phyloP scores from a whole-genome alignment of 805 yeast genomes.

The Teunomyces gatunensis region DNA sequence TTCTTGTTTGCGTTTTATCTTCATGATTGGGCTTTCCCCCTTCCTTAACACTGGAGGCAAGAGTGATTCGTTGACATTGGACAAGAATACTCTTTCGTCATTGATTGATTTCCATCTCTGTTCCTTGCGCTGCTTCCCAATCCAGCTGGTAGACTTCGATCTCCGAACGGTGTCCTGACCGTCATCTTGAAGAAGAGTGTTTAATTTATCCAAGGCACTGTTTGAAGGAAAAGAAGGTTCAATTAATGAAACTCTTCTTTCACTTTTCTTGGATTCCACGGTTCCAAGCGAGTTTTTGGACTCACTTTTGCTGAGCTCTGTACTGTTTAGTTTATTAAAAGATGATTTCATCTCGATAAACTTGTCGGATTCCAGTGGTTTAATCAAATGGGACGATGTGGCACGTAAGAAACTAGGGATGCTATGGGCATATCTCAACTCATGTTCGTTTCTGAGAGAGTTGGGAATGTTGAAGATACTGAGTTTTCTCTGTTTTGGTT shows the following conservation, averaged over 20 bases:
- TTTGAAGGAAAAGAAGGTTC: not conserved
- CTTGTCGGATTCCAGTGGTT: not conserved
- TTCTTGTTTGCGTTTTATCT: slow-evolving; percentile 18
- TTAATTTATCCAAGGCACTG: not conserved
- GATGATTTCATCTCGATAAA: slow-evolving; percentile 7
- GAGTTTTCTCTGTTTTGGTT: slow-evolving; percentile 4
- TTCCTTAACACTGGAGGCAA: slow-evolving; percentile 33
- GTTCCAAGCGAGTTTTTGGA: not conserved
- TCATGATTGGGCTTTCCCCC: slow-evolving; percentile 32
- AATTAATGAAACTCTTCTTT: not conserved
- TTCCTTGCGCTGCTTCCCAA: slow-evolving; percentile 14
- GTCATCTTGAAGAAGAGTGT: not conserved
- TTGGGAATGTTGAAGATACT: slow-evolving; percentile 3
- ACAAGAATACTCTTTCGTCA: slow-evolving; percentile 27
- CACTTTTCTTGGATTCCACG: not conserved
- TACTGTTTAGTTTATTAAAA: not conserved
- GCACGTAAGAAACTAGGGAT: slow-evolving; percentile 11
- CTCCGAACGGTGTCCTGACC: slow-evolving; percentile 15
- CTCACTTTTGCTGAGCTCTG: not conserved
- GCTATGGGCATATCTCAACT: slow-evolving; percentile 10
- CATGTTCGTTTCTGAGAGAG: slow-evolving; percentile 3
- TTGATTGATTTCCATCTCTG: slow-evolving; percentile 24
- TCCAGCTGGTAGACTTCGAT: slow-evolving; percentile 25
- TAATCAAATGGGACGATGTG: not conserved
- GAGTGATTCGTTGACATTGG: slow-evolving; percentile 28